Evolutionary conservation across 1,284 basidiomycete species (phyloP), one percentile per base, ranked within the genome.

Genomic region (Ganoderma leucocontextum): DNA sequence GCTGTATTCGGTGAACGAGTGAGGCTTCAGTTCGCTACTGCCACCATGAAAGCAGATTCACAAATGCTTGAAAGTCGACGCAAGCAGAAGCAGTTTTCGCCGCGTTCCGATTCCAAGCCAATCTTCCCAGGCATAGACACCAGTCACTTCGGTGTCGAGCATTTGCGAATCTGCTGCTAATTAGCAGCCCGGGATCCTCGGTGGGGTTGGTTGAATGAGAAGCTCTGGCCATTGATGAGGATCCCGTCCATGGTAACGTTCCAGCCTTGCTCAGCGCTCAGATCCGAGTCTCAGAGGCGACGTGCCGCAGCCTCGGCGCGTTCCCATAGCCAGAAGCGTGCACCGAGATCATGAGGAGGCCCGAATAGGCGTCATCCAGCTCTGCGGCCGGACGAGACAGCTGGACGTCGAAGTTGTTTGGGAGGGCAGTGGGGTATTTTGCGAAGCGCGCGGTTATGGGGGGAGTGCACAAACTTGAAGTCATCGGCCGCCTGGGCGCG

Each of bases 261-360:
- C 79, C 78, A 80, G 33, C 77, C 72, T n/a, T n/a, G n/a, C n/a
- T n/a, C n/a, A n/a, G n/a, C n/a, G n/a, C n/a, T n/a, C n/a, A n/a
- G n/a, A n/a, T n/a, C n/a, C n/a, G n/a, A n/a, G n/a, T n/a, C 36
- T 75, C 90, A 85, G 79, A 74, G 69, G 72, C 76, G 85, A 60
- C 91, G 85, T 73, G 85, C 80, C 66, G 69, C n/a, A 80, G 75
- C 70, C 72, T 69, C 10, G 78, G 75, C 42, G 76, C 69, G 22
- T 68, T 58, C 61, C 73, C 71, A 66, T 72, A 74, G 39, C 74
- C 74, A 2, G 67, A 58, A 44, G 74, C 72, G 69, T 78, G 75
- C 61, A 76, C 76, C 49, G 76, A 72, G 64, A 80, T 78, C 22
- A 76, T 73, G 76, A 80, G 79, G 6, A 69, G 65, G n/a, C 79